A percentile compares a stretch with the other conserved stretches of the same genome.
Conservation (phyloP, 176 grass and related monocot species). For the Oryza longistaminata region DNA sequence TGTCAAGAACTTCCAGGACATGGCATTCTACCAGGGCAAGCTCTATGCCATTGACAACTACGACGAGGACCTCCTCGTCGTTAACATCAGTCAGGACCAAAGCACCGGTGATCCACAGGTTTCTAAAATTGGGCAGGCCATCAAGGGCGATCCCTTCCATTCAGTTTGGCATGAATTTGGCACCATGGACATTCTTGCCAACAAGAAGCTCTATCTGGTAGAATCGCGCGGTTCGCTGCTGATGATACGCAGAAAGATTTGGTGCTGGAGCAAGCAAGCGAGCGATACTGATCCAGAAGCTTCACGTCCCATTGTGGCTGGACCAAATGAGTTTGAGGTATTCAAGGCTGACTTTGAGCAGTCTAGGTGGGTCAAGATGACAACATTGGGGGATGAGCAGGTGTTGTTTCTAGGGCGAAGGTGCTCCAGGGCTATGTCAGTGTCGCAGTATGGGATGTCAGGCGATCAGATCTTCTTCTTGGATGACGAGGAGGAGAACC, state of each 20-base stretch:
- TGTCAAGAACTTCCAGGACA: not conserved
- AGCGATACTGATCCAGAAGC: no score
- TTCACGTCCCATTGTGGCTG: not conserved
- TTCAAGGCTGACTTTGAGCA: not conserved
- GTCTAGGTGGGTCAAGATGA: not conserved
- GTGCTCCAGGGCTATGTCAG: not conserved
- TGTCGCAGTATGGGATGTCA: not conserved
- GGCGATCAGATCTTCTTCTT: constrained; percentile 14
- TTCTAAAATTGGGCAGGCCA: not conserved
- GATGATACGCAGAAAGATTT: not conserved
- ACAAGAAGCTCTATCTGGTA: not conserved
- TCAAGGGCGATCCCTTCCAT: not conserved
- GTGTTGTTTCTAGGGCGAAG: not conserved
- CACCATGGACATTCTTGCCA: not conserved
- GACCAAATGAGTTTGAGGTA: not conserved
- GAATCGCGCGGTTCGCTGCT: not conserved
- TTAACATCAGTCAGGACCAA: not conserved
- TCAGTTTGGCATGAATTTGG: no score
- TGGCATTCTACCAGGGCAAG: constrained; percentile 18
- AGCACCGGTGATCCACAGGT: not conserved
- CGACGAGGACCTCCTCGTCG: not conserved
- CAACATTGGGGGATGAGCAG: constrained; percentile 3
- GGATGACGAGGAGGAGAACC: not conserved
- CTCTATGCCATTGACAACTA: not conserved
- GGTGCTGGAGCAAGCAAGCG: not conserved